Conservation (phyloP, 1,284 basidiomycete genomes). For the Trametes polyzona region DNA sequence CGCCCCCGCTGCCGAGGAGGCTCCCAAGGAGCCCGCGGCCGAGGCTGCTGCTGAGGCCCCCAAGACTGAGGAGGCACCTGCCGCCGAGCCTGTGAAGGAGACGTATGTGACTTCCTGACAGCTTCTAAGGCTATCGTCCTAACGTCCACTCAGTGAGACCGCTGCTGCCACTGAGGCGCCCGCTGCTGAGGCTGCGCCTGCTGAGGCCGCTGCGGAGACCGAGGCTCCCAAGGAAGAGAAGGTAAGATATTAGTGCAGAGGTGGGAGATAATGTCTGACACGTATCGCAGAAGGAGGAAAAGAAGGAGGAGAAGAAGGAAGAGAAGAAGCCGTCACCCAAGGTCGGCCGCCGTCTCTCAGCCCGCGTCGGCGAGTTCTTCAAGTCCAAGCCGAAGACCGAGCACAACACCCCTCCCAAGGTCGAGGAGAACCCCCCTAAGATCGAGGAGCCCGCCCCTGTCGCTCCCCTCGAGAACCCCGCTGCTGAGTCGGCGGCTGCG, state of each 20-base stretch:
- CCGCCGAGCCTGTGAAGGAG: conserved; percentile 58
- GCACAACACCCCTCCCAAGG: conserved; percentile 74
- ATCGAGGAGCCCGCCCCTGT: conserved; percentile 76
- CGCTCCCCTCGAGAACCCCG: conserved; percentile 77
- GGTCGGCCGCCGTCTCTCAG: conserved; percentile 75
- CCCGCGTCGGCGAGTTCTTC: conserved; percentile 79
- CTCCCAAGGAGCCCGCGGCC: conserved; percentile 33
- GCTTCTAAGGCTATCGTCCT: not conserved
- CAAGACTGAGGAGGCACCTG: conserved; percentile 41
- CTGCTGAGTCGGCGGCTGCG: conserved; percentile 41
- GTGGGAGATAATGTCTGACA: not conserved
- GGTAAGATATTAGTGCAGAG: conserved; percentile 39
- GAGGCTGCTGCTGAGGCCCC: conserved; percentile 40
- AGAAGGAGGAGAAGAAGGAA: conserved; percentile 41
- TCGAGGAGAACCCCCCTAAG: conserved; percentile 81
- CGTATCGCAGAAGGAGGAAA: conserved; percentile 40
- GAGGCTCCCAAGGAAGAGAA: conserved; percentile 68
- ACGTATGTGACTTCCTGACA: conserved; percentile 44
- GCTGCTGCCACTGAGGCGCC: conserved; percentile 52
- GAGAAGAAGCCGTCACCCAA: conserved; percentile 51
- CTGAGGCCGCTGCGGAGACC: conserved; percentile 42
- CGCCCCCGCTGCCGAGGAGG: conserved; percentile 38
- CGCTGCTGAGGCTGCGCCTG: conserved; percentile 38
- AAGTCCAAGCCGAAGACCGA: conserved; percentile 76
- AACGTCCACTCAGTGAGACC: conserved; percentile 60